Base-by-base conservation (phyloP, 345 rosid species). In the Pistacia integerrima region DNA sequence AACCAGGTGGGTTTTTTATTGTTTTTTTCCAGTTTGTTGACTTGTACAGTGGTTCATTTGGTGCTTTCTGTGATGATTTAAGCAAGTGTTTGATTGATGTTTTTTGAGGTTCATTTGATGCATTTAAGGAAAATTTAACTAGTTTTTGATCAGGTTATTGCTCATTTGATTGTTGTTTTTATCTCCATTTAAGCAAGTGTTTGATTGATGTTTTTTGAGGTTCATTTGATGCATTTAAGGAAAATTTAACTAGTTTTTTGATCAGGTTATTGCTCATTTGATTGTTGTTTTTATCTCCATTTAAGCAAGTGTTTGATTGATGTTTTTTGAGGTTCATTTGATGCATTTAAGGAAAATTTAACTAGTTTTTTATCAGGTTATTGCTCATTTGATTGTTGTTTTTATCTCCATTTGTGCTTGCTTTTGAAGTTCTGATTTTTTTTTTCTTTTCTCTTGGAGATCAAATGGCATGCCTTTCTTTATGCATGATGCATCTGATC, bases 1-100 rank as follows among this genome's bases (percentile, higher is more conserved):
- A 79, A 69, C 82, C 82, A 79, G 83, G 86, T 85, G 82, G 75
- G 82, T 69, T 76, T 68, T 68, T 71, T 65, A 7, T 22, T 63
- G 12, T 67, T 66, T 6, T 76, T 46, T 54, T 65, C 35, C 36
- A 4, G 14, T 41, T 51, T 68, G n/a, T 25, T n/a, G 41, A 44
- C 54, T 69, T 69, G 9, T 58, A 33, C 17, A 46, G 30, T 76
- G 64, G 58, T 55, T 38, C 64, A n/a, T 73, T 73, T 49, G 67
- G 69, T 68, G 54, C 35, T 55, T 55, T 63, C 38, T 61, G 25
- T 41, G 5, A 25, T 64, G 12, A 25, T 61, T n/a, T 54, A 35
- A 30, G 48, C 46, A 61, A 48, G 52, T 41, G 46, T 55, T 72
- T 76, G 70, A 14, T 80, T 56, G 41, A 49, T 80, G 51, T 5